These are phyloP conservation scores for Yueomyces sinensis DNA, from an alignment of 805 yeast species.

Conservation along the genomic window DNA sequence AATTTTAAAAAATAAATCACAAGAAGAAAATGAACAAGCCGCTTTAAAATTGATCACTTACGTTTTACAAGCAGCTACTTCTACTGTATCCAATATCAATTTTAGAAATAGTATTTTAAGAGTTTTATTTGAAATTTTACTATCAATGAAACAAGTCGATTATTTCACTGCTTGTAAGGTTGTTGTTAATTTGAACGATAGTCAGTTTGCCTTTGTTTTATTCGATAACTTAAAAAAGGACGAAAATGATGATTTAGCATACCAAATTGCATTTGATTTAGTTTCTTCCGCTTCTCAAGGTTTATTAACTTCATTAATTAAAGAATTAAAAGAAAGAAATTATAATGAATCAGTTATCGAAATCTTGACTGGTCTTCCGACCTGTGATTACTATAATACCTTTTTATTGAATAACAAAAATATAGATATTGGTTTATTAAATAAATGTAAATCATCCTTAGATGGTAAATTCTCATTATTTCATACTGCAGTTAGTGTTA, in stretches of 20 bases:
- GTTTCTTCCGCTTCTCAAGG: constrained; percentile 89
- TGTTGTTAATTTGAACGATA: constrained; percentile 77
- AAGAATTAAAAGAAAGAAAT: constrained; percentile 24
- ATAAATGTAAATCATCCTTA: constrained; percentile 63
- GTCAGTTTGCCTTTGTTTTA: constrained; percentile 50
- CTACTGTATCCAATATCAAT: constrained; percentile 40
- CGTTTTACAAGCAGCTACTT: constrained; percentile 58
- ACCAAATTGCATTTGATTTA: constrained; percentile 90
- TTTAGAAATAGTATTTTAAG: constrained; percentile 57
- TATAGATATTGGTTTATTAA: constrained; percentile 71
- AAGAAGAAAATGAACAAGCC: constrained; percentile 29
- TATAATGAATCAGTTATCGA: constrained; percentile 38
- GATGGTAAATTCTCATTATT: constrained; percentile 90
- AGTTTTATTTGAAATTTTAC: constrained; percentile 46
- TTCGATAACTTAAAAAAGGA: constrained; percentile 39
- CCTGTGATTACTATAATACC: constrained; percentile 85
- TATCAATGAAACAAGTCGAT: constrained; percentile 52
- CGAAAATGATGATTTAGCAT: constrained; percentile 50
- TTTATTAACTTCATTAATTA: constrained; percentile 46
- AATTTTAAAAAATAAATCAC: constrained; percentile 33
- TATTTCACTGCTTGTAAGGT: constrained; percentile 76
- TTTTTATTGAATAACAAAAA: constrained; percentile 77
- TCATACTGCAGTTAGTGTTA: constrained; percentile 91
- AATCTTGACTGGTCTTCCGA: constrained; percentile 82
- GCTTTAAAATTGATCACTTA: constrained; percentile 52